Evolutionary conservation across 2,329 filamentous ascomycete genomes (phyloP).

Genomic region (Alternaria sp.): DNA sequence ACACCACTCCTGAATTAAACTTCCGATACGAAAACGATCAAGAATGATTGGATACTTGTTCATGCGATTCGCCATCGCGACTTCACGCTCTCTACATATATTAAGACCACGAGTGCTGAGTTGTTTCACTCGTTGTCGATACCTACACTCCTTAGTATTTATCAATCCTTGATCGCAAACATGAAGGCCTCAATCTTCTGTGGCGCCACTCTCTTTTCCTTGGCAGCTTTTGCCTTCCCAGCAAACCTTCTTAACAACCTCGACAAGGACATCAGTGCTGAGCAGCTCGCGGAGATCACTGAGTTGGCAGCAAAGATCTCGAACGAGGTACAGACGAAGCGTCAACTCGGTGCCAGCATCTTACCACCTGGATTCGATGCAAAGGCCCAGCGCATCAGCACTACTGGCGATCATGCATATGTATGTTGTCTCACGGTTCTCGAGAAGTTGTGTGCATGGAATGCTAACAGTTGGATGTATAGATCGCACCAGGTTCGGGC

Average conservation of each 20-base stretch:
- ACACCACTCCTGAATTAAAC: not conserved
- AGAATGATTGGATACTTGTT: not conserved
- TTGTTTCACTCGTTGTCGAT: not conserved
- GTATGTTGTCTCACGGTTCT: not conserved
- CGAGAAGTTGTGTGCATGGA: not conserved
- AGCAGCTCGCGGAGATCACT: not conserved
- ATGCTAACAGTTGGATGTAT: not conserved
- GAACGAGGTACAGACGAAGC: not conserved
- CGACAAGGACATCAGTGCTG: not conserved
- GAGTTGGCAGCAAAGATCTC: not conserved
- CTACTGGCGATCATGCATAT: not conserved
- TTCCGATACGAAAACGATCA: not conserved
- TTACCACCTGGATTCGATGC: not conserved
- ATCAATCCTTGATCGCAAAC: not conserved
- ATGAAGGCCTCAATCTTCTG: not conserved
- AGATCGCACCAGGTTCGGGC: conserved; percentile 2
- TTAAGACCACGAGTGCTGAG: not conserved
- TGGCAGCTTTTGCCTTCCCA: not conserved
- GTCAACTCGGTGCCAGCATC: not conserved
- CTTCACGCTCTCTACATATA: not conserved
- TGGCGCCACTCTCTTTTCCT: not conserved
- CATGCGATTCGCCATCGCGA: not conserved
- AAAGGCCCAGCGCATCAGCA: not conserved
- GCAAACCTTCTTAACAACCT: not conserved
- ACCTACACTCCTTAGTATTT: not conserved